Evolutionary conservation across 2,329 filamentous ascomycete genomes (phyloP).

Genomic region (Cladosporium sp.): DNA sequence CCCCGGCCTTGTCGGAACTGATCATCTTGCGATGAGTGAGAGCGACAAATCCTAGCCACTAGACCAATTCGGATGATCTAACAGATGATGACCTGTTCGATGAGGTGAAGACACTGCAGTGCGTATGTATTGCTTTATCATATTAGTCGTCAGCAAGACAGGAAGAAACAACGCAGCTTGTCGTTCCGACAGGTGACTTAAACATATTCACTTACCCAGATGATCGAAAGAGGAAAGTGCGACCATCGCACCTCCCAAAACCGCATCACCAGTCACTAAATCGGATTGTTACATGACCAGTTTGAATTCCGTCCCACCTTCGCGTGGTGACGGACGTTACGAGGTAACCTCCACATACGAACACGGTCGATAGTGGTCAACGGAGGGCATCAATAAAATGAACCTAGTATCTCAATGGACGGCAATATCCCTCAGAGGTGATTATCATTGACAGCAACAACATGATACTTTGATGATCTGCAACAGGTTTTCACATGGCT

Average conservation of each 20-base stretch:
- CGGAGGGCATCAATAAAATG: neutral
- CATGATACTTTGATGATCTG: neutral
- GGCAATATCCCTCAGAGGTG: neutral
- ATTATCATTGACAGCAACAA: neutral
- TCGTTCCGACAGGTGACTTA: neutral
- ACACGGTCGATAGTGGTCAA: neutral
- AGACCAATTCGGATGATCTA: neutral
- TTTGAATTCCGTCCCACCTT: no score
- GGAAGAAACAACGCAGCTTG: no score
- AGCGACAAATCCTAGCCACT: slow-evolving; percentile 17
- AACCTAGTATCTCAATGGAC: neutral
- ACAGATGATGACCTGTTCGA: neutral
- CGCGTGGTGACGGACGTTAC: no score
- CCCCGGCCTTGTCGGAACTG: slow-evolving; percentile 14
- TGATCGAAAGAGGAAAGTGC: neutral
- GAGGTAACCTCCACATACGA: neutral
- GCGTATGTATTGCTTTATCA: no score
- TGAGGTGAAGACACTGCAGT: no score
- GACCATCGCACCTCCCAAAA: neutral
- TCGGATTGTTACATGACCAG: no score
- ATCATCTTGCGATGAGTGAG: slow-evolving; percentile 1
- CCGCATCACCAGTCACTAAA: neutral
- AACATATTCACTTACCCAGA: neutral
- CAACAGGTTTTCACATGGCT: neutral
- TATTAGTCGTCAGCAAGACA: no score